Evolutionary conservation across 2,329 filamentous ascomycete genomes (phyloP), one percentile per base, ranked within the genome.

Genomic region (Xylaria sp.): DNA sequence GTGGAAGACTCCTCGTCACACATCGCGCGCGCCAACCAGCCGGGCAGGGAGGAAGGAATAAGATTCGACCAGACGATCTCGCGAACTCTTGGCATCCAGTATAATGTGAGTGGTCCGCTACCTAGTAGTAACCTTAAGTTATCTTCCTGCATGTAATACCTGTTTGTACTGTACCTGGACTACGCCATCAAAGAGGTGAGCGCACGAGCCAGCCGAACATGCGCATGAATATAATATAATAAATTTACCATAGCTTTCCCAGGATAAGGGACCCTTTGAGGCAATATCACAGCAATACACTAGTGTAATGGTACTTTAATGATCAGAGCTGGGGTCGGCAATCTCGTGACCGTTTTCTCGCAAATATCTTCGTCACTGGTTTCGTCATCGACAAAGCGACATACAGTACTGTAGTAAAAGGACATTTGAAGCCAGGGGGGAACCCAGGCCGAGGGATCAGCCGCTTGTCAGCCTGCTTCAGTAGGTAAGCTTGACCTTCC

Each of bases 391-490:
- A 57, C 19, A 43, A 42, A 25, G 28, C 28, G 9, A n/a, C n/a
- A n/a, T n/a, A n/a, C n/a, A 47, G n/a, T 23, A 28, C n/a, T n/a
- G n/a, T n/a, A 11, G 7, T 17, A 47, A 31, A 28, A 46, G 14
- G 8, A 15, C 42, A 25, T 47, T 40, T 40, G 21, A 31, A 42
- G 19, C 46, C 38, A n/a, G 35, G 58, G 28, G 25, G n/a, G n/a
- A n/a, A n/a, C 42, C 46, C 55, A 60, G 43, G 38, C 28, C 38
- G 50, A 54, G 60, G 49, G 63, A 60, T 62, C 63, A 65, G 63
- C 63, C 56, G 60, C 60, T 63, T 60, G 45, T 53, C 59, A 65
- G 55, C 63, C 52, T 47, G 5, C 28, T 31, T 5, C 5, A 4
- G 28, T 9, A 47, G 23, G 25, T 54, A 38, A n/a, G 5, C n/a